Conservation (phyloP, 257 asterid species). For the Solanum sejunctum region DNA sequence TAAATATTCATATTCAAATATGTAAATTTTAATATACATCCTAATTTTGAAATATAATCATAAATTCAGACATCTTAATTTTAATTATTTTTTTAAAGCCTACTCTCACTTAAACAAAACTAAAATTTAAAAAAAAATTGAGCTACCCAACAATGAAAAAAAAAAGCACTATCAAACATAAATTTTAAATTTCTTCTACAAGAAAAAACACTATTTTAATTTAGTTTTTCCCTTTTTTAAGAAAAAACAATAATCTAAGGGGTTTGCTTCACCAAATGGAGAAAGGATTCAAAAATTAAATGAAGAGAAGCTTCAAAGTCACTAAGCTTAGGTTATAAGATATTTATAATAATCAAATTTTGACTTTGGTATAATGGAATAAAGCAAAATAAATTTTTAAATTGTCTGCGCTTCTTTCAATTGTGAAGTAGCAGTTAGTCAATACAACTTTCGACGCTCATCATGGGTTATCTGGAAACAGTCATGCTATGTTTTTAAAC, state of each 20-base stretch:
- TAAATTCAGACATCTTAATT: background rate
- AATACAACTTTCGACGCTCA: too few relatives aligned
- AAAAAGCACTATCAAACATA: background rate
- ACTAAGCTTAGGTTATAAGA: background rate
- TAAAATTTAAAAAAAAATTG: background rate
- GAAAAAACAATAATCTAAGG: background rate
- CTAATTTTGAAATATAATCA: background rate
- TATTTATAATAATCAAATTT: background rate
- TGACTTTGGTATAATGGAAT: too few relatives aligned
- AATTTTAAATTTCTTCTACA: background rate
- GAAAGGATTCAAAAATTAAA: background rate
- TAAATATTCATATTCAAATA: background rate
- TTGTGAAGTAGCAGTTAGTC: too few relatives aligned
- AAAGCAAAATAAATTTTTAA: too few relatives aligned
- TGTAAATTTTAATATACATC: background rate
- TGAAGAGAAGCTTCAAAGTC: background rate
- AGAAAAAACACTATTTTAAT: background rate
- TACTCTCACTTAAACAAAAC: background rate
- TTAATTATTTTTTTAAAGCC: background rate
- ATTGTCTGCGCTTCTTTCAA: too few relatives aligned
- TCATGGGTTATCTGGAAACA: too few relatives aligned
- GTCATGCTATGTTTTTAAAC: too few relatives aligned
- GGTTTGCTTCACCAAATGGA: background rate
- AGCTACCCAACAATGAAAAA: background rate
- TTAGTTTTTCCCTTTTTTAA: background rate